Percentiles rank a stretch among this genome's conserved stretches.
Conservation (phyloP, 2,329 filamentous ascomycete species). For the Nemania abortiva region DNA sequence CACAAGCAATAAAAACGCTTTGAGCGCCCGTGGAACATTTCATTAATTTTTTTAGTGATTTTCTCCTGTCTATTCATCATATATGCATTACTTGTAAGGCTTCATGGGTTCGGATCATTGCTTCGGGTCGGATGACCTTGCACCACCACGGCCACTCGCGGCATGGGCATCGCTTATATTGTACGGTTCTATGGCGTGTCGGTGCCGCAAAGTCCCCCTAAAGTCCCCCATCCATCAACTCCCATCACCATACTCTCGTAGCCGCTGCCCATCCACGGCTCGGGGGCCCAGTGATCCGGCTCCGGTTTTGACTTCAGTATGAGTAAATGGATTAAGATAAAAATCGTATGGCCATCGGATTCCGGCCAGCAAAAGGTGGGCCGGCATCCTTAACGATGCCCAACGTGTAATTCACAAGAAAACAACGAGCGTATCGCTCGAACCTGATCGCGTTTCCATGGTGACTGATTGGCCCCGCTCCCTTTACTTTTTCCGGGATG, state of each 20-base stretch:
- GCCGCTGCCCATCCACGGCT: slow-evolving; percentile 43
- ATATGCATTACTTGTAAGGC: slow-evolving; percentile 48
- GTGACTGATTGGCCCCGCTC: slow-evolving; percentile 37
- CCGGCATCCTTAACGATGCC: slow-evolving; percentile 47
- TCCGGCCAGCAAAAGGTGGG: slow-evolving; percentile 53
- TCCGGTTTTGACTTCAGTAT: slow-evolving; percentile 39
- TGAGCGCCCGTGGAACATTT: neutral
- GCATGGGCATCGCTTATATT: slow-evolving; percentile 47
- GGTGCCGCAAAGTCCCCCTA: slow-evolving; percentile 42
- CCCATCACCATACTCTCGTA: slow-evolving; percentile 38
- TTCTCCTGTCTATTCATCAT: slow-evolving; percentile 49
- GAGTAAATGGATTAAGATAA: slow-evolving; percentile 52
- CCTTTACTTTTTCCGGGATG: slow-evolving; percentile 37
- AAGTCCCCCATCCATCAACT: slow-evolving; percentile 42
- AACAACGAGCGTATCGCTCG: slow-evolving; percentile 48
- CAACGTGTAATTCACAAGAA: slow-evolving; percentile 51
- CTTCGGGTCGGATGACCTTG: slow-evolving; percentile 36
- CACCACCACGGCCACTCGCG: slow-evolving; percentile 43
- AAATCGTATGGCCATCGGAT: slow-evolving; percentile 49
- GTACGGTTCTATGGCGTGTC: slow-evolving; percentile 45
- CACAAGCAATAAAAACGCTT: neutral
- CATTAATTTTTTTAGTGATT: slow-evolving; percentile 28
- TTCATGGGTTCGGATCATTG: slow-evolving; percentile 40
- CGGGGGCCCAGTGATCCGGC: slow-evolving; percentile 37
- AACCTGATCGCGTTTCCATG: slow-evolving; percentile 50